Evolutionary conservation across 129 eudicot species (phyloP), one percentile per base, ranked within the genome.

Genomic region (Centrapalus pauciflorus): DNA sequence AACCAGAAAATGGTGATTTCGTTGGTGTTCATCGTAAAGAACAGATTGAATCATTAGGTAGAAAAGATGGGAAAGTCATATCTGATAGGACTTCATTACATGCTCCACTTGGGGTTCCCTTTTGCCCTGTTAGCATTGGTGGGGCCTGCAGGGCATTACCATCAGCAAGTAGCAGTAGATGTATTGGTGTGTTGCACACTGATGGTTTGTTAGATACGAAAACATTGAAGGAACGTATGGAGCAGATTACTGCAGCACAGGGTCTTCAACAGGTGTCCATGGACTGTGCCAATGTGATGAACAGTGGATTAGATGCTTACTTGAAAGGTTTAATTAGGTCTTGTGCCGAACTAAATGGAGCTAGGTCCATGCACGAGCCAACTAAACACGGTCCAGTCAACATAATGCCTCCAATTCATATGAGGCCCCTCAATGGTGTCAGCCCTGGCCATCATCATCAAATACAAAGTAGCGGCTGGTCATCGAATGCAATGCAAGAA

Each of bases 31-130:
- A 81, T 64, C 72, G 76, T 67, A 72, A 77, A 27, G 84, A 82
- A 69, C 77, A 75, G 52, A 72, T 57, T 21, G 72, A 74, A 60
- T 72, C 71, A 29, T 57, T 76, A 30, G 69, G 41, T 68, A 73
- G 65, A 67, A 82, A 66, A 52, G 77, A 81, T 24, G 76, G 57
- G 77, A 72, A 73, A 69, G 79, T 75, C 72, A 69, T 65, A 26
- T 71, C 74, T 56, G 70, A 81, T 6, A 83, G 83, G 80, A 75
- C 75, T 63, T 77, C 77, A 29, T 64, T 93, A 35, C 73, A 66
- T 58, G 88, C 95, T 29, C 99, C 99, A 32, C 92, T 94, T 2
- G 99, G 99, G 69, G 77, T 94, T 67, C 93, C 88, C 10, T 54
- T 66, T 48, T 83, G 85, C 59, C 80, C 89, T 2, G 84, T 64